Evolutionary conservation across 169 alveolate genomes (phyloP).

Genomic region (Eimeria maxima): DNA sequence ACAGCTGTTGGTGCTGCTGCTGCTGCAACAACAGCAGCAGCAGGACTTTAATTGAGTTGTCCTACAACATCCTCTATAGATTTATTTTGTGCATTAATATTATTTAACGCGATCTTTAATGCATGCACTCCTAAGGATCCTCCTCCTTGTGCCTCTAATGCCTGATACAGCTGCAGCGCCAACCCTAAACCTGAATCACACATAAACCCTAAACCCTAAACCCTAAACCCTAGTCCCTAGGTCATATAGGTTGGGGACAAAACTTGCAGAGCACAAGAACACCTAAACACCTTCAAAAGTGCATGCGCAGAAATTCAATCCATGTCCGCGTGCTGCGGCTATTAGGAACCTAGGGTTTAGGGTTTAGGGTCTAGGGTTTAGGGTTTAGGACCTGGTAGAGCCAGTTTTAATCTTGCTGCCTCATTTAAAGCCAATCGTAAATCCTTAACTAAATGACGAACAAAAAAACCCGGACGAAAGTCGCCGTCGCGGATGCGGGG

Average conservation of each 20-base stretch:
- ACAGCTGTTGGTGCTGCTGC: background rate
- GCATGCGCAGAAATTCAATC: background rate
- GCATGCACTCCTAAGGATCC: slow-evolving; percentile 13
- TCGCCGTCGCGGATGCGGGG: slow-evolving; percentile 90
- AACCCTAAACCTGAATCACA: background rate
- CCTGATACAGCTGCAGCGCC: slow-evolving; percentile 62
- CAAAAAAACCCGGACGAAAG: slow-evolving; percentile 92
- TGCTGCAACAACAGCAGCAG: background rate
- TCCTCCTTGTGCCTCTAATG: slow-evolving; percentile 42
- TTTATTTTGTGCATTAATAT: background rate
- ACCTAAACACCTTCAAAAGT: background rate
- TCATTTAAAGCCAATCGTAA: slow-evolving; percentile 90
- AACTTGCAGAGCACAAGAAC: background rate
- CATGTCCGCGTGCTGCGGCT: background rate
- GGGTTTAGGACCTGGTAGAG: slow-evolving; percentile 87
- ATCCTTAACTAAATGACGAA: slow-evolving; percentile 91
- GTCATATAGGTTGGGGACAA: too few relatives aligned
- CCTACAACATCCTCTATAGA: background rate
- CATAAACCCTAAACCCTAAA: slow-evolving; percentile 2
- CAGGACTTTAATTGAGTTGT: background rate
- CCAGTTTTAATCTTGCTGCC: slow-evolving; percentile 88
- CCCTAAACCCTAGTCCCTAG: slow-evolving; percentile 4
- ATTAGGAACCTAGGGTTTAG: background rate
- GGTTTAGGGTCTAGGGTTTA: slow-evolving; percentile 54
- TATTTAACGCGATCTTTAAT: background rate